phyloP scores from a whole-genome alignment of 352 stramenopile genomes.

The Pelagophyceae sp. region DNA sequence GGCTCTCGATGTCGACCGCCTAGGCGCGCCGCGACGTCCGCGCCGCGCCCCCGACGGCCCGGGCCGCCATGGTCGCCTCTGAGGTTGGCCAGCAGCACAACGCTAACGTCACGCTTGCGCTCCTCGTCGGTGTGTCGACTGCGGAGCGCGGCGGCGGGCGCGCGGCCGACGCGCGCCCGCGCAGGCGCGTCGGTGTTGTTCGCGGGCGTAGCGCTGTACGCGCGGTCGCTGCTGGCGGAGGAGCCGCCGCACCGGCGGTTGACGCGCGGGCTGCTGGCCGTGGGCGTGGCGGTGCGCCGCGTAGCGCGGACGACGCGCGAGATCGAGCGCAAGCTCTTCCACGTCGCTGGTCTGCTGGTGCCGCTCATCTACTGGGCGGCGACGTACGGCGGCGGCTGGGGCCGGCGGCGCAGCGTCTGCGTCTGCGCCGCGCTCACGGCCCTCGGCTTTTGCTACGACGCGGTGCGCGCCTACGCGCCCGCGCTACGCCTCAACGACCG shows the following conservation, averaged over 20 bases:
- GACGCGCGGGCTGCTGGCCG: not conserved
- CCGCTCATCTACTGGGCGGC: not conserved
- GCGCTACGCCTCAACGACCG: not conserved
- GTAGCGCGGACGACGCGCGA: not conserved
- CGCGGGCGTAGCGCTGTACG: not conserved
- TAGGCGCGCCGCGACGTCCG: no score
- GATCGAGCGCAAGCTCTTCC: conserved; percentile 19
- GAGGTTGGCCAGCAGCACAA: not conserved
- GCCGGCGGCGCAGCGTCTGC: not conserved
- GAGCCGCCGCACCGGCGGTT: not conserved
- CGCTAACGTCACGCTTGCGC: not conserved
- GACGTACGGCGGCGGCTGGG: not conserved
- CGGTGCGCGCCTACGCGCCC: not conserved
- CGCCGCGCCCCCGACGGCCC: no score
- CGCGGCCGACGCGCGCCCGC: no score
- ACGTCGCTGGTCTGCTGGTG: not conserved
- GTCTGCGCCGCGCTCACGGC: not conserved
- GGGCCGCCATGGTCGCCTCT: no score
- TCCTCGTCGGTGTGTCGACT: not conserved
- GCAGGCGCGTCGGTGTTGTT: not conserved
- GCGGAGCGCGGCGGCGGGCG: no score
- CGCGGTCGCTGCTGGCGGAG: not conserved
- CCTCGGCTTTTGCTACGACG: not conserved
- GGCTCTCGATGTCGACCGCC: no score
- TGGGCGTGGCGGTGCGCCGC: not conserved